A percentile compares a stretch with the other conserved stretches of the same genome.
Conservation (phyloP, 2,329 filamentous ascomycete genomes). For the Boeremia lycopersici region DNA sequence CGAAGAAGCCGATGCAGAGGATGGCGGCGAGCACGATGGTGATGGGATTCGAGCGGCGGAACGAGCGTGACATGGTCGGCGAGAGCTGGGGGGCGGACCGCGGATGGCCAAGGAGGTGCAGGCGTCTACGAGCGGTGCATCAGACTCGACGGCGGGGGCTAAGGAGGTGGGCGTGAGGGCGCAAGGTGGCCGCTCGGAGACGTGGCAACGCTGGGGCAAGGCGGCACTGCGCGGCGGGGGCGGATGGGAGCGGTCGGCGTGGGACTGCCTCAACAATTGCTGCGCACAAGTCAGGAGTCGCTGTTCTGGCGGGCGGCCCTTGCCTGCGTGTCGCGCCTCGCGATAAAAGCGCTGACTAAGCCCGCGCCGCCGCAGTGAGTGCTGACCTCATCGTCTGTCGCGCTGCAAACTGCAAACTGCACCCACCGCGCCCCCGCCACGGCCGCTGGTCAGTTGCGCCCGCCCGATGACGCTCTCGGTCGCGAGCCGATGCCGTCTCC, state of each 20-base stretch:
- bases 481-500: conserved; percentile 35
- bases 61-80: conserved; percentile 65
- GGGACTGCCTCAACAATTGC: conserved; percentile 14
- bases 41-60: conserved; percentile 80
- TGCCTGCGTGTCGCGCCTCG: not conserved
- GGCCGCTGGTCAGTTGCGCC: conserved; percentile 28
- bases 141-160: conserved; percentile 26
- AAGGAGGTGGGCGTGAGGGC: not conserved
- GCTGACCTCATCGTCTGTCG: conserved; percentile 27
- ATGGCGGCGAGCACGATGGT: conserved; percentile 74
- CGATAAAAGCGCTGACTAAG: not conserved
- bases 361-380: not conserved
- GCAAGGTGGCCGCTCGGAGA: conserved; percentile 41
- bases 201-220: conserved; percentile 19
- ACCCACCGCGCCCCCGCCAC: not conserved
- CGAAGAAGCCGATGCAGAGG: conserved; percentile 68
- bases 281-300: conserved; percentile 27
- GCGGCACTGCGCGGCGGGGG: conserved; percentile 1
- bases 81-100: conserved; percentile 30
- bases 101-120: conserved; percentile 34
- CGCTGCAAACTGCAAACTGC: too few species aligned
- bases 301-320: not conserved
- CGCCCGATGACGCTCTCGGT: conserved; percentile 40
- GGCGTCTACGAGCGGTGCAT: conserved; percentile 42
- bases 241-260: conserved; percentile 4